Percentiles rank a stretch among this genome's conserved stretches.
These are phyloP conservation scores for Croton setiger DNA, from an alignment of 441 rosid genomes.

Conservation along the genomic window DNA sequence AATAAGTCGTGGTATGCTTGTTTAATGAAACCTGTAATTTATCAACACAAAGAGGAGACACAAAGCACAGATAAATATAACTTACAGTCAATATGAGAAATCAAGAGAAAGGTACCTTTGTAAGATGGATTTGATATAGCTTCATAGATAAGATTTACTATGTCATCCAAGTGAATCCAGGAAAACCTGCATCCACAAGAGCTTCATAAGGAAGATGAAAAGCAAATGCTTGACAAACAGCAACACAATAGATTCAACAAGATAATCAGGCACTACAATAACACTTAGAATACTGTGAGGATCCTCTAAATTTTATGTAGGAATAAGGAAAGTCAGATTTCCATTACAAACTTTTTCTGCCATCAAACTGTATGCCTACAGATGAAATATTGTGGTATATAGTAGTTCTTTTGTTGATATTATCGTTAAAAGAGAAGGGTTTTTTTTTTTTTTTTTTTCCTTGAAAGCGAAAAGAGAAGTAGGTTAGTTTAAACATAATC, in stretches of 20 bases:
- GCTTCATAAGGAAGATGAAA: neutral
- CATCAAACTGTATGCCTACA: neutral
- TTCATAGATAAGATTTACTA: conserved; percentile 77
- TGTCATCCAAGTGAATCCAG: conserved; percentile 94
- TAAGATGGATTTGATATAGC: conserved; percentile 82
- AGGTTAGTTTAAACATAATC: neutral
- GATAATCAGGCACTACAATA: neutral
- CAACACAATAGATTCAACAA: neutral
- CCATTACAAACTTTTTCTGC: too few relatives aligned
- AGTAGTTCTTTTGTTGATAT: too few relatives aligned
- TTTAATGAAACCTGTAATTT: neutral
- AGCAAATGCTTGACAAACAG: neutral
- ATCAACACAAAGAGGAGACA: neutral
- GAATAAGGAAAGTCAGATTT: neutral
- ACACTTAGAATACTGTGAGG: neutral
- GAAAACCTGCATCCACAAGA: conserved; percentile 63
- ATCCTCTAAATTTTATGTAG: neutral
- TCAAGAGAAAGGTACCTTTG: conserved; percentile 42
- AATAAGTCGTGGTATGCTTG: neutral
- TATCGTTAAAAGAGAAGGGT: too few relatives aligned
- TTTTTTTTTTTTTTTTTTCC: neutral
- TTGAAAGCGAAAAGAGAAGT: too few relatives aligned
- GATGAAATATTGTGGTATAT: neutral
- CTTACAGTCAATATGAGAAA: neutral
- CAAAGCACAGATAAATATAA: neutral